A percentile compares a stretch with the other conserved stretches of the same genome.
These are phyloP conservation scores for Microglena sp. DNA, from an alignment of 139 green algal species.

Conservation along the genomic window DNA sequence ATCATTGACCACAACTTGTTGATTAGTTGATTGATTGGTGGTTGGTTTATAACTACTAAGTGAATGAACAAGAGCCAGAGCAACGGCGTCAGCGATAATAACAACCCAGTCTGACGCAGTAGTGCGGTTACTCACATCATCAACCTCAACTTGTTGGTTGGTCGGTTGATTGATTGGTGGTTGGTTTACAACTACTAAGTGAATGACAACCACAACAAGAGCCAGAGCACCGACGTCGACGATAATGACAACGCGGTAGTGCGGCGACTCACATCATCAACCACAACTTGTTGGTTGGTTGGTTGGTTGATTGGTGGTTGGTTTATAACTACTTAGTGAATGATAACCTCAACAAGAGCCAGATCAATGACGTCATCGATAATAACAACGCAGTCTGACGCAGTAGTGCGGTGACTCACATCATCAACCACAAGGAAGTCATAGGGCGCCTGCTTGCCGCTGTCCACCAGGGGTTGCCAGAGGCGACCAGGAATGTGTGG, in stretches of 20 bases:
- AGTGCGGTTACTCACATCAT: too few species aligned
- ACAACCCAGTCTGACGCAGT: too few species aligned
- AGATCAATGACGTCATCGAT: background rate
- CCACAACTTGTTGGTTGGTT: too few species aligned
- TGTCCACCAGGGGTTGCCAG: constrained; percentile 67
- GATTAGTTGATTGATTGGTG: too few species aligned
- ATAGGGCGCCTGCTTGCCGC: constrained; percentile 66
- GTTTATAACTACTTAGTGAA: background rate
- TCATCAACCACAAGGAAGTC: constrained; percentile 69
- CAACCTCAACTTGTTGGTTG: too few species aligned
- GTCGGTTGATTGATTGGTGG: too few species aligned
- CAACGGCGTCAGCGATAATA: too few species aligned
- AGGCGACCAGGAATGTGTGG: constrained; percentile 35
- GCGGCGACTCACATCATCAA: constrained; percentile 31
- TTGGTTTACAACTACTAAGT: too few species aligned
- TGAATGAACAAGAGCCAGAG: too few species aligned
- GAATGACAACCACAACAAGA: background rate
- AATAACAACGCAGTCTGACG: background rate
- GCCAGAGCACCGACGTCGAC: background rate
- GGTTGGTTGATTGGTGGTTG: background rate
- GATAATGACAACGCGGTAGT: background rate
- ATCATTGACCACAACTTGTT: too few species aligned
- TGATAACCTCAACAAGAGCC: background rate
- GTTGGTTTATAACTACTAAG: too few species aligned
- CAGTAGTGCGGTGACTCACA: constrained; percentile 1